phyloP scores from a whole-genome alignment of 1,284 basidiomycete genomes.

The Hymenochaete sp. region DNA sequence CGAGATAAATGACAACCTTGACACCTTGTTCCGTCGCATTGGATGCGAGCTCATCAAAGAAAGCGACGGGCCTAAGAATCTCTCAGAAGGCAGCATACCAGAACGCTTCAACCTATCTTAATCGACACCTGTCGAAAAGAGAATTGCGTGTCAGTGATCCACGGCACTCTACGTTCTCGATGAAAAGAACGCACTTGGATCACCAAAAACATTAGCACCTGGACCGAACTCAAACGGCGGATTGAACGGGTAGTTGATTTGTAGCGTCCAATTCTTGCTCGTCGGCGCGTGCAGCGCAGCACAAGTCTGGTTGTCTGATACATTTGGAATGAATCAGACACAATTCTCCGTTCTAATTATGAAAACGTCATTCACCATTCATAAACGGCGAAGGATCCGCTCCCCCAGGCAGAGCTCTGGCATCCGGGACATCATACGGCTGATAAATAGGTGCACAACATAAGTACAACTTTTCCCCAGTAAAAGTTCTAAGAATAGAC shows the following conservation, averaged over 20 bases:
- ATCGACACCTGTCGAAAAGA: slow-evolving; percentile 35
- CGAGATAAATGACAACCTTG: slow-evolving; percentile 51
- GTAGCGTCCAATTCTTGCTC: slow-evolving; percentile 46
- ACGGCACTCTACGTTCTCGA: no score
- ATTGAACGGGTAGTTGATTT: slow-evolving; percentile 43
- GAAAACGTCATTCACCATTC: slow-evolving; percentile 38
- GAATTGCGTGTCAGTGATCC: slow-evolving; percentile 1
- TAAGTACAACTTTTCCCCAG: neutral
- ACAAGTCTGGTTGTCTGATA: slow-evolving; percentile 41
- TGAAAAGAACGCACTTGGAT: slow-evolving; percentile 36
- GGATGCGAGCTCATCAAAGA: slow-evolving; percentile 54
- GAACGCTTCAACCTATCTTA: slow-evolving; percentile 24
- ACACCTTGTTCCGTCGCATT: slow-evolving; percentile 46
- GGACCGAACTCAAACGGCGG: slow-evolving; percentile 23
- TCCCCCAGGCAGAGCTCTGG: slow-evolving; percentile 27
- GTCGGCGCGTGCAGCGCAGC: slow-evolving; percentile 63
- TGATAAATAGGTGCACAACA: slow-evolving; percentile 4
- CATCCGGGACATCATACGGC: slow-evolving; percentile 29
- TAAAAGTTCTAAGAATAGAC: neutral
- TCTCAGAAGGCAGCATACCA: neutral
- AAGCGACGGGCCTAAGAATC: slow-evolving; percentile 46
- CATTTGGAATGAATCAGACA: neutral
- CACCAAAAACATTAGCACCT: slow-evolving; percentile 26
- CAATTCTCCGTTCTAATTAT: neutral
- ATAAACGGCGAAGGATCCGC: slow-evolving; percentile 37